A percentile compares a stretch with the other conserved stretches of the same genome.
Conservation (phyloP, 2,329 filamentous ascomycete species). For the Didymella pomorum region DNA sequence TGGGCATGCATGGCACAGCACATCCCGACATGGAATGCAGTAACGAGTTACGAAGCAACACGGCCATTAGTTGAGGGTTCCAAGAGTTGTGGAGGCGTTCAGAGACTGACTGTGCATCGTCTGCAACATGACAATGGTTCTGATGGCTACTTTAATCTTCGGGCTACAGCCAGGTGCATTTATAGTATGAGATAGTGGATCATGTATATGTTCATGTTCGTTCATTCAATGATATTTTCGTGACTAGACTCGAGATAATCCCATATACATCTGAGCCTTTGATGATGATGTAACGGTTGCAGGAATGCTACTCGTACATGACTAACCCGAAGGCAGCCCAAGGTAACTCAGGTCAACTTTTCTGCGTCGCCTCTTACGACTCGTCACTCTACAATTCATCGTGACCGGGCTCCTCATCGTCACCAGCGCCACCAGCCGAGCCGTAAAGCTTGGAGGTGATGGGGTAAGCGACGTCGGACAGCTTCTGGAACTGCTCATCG, state of each 20-base stretch:
- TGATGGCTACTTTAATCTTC: too few relatives aligned
- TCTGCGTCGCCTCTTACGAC: constrained; percentile 49
- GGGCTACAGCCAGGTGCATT: too few relatives aligned
- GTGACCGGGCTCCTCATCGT: constrained; percentile 65
- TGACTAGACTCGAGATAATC: constrained; percentile 32
- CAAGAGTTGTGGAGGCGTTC: too few relatives aligned
- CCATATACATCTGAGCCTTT: constrained; percentile 32
- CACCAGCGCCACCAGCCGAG: constrained; percentile 68
- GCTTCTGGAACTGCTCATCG: constrained; percentile 99
- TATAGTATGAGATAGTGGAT: neutral
- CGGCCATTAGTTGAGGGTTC: too few relatives aligned
- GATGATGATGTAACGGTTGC: constrained; percentile 19
- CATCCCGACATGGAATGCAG: neutral
- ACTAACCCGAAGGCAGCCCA: constrained; percentile 23
- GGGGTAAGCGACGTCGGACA: constrained; percentile 94
- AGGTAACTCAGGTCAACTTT: constrained; percentile 31
- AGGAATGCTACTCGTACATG: constrained; percentile 43
- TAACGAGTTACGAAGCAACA: too few relatives aligned
- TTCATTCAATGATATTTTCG: constrained; percentile 27
- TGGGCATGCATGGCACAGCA: constrained; percentile 11
- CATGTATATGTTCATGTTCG: constrained; percentile 23
- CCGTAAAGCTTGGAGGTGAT: constrained; percentile 98
- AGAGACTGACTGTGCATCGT: too few relatives aligned
- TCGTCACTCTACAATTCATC: constrained; percentile 62
- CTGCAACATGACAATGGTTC: too few relatives aligned